Conservation (phyloP, 2,329 filamentous ascomycete species). For the Chrysoporthe deuterocubensis region DNA sequence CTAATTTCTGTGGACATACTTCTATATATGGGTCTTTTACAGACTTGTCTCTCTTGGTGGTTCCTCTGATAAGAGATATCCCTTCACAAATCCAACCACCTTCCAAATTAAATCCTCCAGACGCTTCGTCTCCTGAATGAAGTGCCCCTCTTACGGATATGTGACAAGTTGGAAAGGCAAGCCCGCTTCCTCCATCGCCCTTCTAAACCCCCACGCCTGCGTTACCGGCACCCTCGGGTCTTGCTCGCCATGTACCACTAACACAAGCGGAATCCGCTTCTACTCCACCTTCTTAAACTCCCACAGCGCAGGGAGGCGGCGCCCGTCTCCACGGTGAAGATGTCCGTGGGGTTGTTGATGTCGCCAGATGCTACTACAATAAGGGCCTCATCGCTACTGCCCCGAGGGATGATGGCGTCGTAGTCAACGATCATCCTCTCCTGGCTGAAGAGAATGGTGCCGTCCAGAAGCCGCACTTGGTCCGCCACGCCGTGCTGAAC, state of each 20-base stretch:
- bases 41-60: neutral
- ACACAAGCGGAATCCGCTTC: constrained; percentile 25
- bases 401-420: constrained; percentile 5
- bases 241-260: constrained; percentile 37
- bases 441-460: constrained; percentile 15
- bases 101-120: constrained; percentile 35
- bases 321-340: constrained; percentile 35
- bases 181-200: constrained; percentile 35
- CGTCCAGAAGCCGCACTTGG: constrained; percentile 15
- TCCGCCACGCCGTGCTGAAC: constrained; percentile 16
- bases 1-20: neutral
- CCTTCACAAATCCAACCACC: constrained; percentile 28
- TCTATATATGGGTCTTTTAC: neutral
- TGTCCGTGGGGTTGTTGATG: constrained; percentile 36
- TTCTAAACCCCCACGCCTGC: constrained; percentile 40
- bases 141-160: constrained; percentile 41
- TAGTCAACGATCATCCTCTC: constrained; percentile 7
- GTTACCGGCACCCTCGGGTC: constrained; percentile 40
- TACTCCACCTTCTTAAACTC: constrained; percentile 19
- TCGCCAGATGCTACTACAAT: constrained; percentile 35
- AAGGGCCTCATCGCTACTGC: constrained; percentile 31
- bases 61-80: neutral
- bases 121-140: constrained; percentile 37
- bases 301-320: constrained; percentile 26
- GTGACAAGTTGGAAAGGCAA: constrained; percentile 40